Evolutionary conservation across 768 basidiomycete species (phyloP).

Genomic region (Amanita phalloides): DNA sequence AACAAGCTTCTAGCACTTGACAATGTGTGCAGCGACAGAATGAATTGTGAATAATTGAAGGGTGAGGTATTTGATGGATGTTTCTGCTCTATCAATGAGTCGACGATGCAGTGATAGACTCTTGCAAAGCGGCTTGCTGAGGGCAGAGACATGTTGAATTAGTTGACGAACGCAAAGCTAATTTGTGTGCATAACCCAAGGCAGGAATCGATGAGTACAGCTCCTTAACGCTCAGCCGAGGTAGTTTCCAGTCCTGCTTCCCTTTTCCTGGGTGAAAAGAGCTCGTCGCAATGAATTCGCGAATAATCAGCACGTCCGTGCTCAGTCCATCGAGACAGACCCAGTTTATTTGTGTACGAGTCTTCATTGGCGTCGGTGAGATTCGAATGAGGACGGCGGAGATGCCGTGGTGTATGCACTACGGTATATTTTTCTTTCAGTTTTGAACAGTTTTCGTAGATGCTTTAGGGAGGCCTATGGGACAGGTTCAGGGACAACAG

Average conservation of each 20-base stretch:
- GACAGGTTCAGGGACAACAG: no score
- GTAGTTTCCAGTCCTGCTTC: slow-evolving; percentile 68
- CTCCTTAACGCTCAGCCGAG: slow-evolving; percentile 71
- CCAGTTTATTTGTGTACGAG: slow-evolving; percentile 19
- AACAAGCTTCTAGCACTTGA: slow-evolving; percentile 62
- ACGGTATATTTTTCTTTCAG: no score
- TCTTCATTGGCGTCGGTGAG: no score
- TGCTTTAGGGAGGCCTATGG: no score
- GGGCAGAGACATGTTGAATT: background rate
- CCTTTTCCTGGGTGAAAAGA: slow-evolving; percentile 50
- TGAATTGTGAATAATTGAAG: slow-evolving; percentile 91
- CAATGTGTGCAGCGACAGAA: slow-evolving; percentile 71
- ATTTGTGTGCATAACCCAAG: slow-evolving; percentile 62
- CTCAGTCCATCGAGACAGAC: slow-evolving; percentile 68
- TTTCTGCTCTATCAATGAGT: slow-evolving; percentile 91
- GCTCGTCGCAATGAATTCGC: slow-evolving; percentile 66
- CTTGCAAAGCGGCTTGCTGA: slow-evolving; percentile 75
- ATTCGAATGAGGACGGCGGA: no score
- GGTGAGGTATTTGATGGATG: slow-evolving; percentile 88
- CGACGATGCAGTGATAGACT: slow-evolving; percentile 79
- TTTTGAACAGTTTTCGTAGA: no score
- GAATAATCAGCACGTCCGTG: slow-evolving; percentile 52
- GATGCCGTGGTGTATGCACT: no score
- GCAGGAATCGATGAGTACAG: slow-evolving; percentile 69
- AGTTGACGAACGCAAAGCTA: slow-evolving; percentile 57